Evolutionary conservation across 345 rosid genomes (phyloP), one percentile per base, ranked within the genome.

Genomic region (Salix caprea): DNA sequence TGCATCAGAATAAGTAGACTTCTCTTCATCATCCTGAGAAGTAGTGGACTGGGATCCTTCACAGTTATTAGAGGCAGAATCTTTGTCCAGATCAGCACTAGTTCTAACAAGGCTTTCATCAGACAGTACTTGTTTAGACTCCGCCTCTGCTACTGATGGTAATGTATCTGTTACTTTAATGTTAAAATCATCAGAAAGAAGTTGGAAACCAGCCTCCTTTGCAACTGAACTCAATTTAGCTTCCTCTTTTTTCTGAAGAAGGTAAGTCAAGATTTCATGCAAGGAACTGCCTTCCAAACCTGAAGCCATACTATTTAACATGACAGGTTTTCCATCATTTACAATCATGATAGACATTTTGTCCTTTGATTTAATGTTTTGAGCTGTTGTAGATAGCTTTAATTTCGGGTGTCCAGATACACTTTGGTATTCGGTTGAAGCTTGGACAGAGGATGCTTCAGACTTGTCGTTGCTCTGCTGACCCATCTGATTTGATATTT

Each of bases 181-280:
- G 79, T 86, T 83, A 44, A 89, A 28, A 84, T 95, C 98, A 79
- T 91, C 88, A 2, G 97, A 91, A 74, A 95, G 80, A 72, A 95
- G 92, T 77, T 87, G 91, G 84, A 95, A 91, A 71, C 99, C 99
- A 70, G 77, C 87, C 78, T 90, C 91, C 87, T 93, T 93, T 61
- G 98, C 99, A 64, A 95, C 82, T 67, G 87, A 85, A 81, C 93
- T 90, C 76, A 95, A 79, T 74, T 88, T 89, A 36, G 76, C 80
- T 78, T 84, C 91, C 74, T 88, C 84, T 82, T 85, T 91, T 74
- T 88, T 85, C 79, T 91, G 89, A 84, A 93, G 78, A 85, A 95
- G 79, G 72, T 87, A 79, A 64, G 67, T 77, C 81, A 95, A 86
- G 77, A 90, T 81, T 82, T 91, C 98, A 66, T 88, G 89, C 88